Conservation (phyloP, 1,284 basidiomycete species). For the Ceratobasidium sp. region DNA sequence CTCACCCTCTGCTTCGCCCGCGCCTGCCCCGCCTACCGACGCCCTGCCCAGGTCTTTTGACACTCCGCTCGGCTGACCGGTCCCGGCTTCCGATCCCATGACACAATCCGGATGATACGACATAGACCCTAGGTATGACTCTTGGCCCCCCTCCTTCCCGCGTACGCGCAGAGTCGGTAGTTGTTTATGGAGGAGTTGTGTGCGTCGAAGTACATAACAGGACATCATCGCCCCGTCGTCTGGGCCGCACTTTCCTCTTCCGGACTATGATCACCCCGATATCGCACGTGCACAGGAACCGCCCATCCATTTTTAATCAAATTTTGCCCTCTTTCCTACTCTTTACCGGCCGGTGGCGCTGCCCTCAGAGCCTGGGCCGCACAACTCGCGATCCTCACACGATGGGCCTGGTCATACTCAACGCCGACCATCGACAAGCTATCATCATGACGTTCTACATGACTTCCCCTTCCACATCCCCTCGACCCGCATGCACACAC, state of each 20-base stretch:
- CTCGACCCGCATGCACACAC: constrained; percentile 7
- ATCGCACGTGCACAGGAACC: constrained; percentile 36
- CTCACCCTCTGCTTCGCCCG: too few relatives aligned
- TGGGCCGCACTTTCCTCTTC: constrained; percentile 17
- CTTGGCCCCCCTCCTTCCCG: background rate
- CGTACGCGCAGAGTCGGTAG: background rate
- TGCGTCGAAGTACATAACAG: constrained; percentile 1
- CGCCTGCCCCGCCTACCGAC: constrained; percentile 20
- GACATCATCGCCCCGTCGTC: constrained; percentile 19
- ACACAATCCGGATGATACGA: too few relatives aligned
- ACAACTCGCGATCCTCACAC: too few relatives aligned
- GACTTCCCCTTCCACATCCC: too few relatives aligned
- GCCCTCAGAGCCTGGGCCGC: too few relatives aligned
- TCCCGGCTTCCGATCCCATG: background rate
- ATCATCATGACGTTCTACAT: too few relatives aligned
- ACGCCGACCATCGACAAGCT: constrained; percentile 19
- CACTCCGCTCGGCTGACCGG: constrained; percentile 39
- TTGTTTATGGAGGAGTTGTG: constrained; percentile 17
- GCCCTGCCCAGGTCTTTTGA: background rate
- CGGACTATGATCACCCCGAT: constrained; percentile 31
- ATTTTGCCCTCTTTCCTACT: background rate
- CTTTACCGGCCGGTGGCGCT: background rate
- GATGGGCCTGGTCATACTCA: background rate
- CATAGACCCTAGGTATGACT: too few relatives aligned
- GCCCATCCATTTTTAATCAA: background rate